These are phyloP conservation scores for Lojkania enalia DNA, from an alignment of 2,329 filamentous ascomycete genomes.

Conservation along the genomic window DNA sequence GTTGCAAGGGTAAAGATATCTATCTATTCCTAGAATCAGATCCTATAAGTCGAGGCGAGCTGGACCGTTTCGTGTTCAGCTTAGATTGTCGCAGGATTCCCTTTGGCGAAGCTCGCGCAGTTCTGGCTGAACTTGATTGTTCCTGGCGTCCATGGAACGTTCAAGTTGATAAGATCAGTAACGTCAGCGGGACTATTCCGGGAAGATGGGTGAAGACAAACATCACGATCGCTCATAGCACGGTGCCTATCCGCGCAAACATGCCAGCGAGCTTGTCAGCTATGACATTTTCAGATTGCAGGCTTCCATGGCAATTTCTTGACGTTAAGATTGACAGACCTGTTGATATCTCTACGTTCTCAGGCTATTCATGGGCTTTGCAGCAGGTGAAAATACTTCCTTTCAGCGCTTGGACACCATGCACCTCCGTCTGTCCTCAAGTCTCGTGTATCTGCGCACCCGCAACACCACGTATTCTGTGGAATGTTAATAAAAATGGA, in stretches of 20 bases:
- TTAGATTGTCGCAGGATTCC: slow-evolving; percentile 51
- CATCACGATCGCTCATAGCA: not conserved
- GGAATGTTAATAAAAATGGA: slow-evolving; percentile 26
- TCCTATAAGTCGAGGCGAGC: slow-evolving; percentile 49
- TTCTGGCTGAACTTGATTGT: slow-evolving; percentile 51
- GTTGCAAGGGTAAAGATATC: slow-evolving; percentile 36
- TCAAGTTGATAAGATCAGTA: not conserved
- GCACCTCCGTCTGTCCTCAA: not conserved
- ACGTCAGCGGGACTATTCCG: slow-evolving; percentile 9
- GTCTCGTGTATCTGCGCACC: slow-evolving; percentile 31
- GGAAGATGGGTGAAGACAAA: slow-evolving; percentile 17
- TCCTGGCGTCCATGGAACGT: slow-evolving; percentile 36
- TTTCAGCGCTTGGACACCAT: slow-evolving; percentile 27
- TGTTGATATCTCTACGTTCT: slow-evolving; percentile 9
- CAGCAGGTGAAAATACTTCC: slow-evolving; percentile 22
- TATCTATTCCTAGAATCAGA: slow-evolving; percentile 64
- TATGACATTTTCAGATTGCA: not conserved
- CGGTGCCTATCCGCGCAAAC: no score
- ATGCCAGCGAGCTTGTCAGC: not conserved
- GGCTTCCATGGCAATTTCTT: slow-evolving; percentile 11
- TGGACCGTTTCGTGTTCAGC: slow-evolving; percentile 63
- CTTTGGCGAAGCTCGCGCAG: slow-evolving; percentile 51
- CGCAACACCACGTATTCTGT: slow-evolving; percentile 24
- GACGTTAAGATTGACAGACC: slow-evolving; percentile 18
- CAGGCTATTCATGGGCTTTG: slow-evolving; percentile 27